Evolutionary conservation across 768 basidiomycete genomes (phyloP).

Genomic region (Lanmaoa rubissima): DNA sequence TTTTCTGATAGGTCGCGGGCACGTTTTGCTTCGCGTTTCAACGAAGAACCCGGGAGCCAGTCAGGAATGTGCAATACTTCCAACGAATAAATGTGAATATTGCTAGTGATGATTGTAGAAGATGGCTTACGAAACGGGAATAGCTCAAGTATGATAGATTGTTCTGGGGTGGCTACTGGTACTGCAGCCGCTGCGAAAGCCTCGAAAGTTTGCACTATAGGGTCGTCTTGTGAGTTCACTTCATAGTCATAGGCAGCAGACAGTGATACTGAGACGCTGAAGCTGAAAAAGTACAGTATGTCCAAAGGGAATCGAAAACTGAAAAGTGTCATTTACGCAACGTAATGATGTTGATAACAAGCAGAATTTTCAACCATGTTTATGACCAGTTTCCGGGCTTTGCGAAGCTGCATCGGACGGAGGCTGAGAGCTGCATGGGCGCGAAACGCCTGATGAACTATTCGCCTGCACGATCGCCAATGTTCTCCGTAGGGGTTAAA

Average conservation of each 20-base stretch:
- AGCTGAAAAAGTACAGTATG: background rate
- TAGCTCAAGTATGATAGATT: background rate
- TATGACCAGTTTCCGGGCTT: background rate
- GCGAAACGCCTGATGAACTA: slow-evolving; percentile 6
- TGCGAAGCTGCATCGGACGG: slow-evolving; percentile 1
- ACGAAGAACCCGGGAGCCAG: slow-evolving; percentile 8
- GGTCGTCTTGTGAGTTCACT: background rate
- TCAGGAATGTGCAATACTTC: slow-evolving; percentile 24
- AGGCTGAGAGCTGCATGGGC: background rate
- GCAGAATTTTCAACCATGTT: background rate
- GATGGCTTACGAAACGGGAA: slow-evolving; percentile 7
- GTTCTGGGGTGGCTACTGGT: background rate
- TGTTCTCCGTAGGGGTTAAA: slow-evolving; percentile 7
- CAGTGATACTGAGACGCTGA: background rate
- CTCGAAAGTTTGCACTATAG: background rate
- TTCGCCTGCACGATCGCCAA: slow-evolving; percentile 2
- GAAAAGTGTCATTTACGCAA: background rate
- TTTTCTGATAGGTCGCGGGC: background rate
- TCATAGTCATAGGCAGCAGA: slow-evolving; percentile 4
- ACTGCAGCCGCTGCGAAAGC: background rate
- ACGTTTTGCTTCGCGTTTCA: slow-evolving; percentile 3
- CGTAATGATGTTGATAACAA: background rate
- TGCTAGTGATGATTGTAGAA: background rate
- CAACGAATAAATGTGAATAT: background rate
- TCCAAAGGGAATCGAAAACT: background rate